A percentile compares a stretch with the other conserved stretches of the same genome.
phyloP scores from a whole-genome alignment of 208 protist species.

The Polymyxa betae region DNA sequence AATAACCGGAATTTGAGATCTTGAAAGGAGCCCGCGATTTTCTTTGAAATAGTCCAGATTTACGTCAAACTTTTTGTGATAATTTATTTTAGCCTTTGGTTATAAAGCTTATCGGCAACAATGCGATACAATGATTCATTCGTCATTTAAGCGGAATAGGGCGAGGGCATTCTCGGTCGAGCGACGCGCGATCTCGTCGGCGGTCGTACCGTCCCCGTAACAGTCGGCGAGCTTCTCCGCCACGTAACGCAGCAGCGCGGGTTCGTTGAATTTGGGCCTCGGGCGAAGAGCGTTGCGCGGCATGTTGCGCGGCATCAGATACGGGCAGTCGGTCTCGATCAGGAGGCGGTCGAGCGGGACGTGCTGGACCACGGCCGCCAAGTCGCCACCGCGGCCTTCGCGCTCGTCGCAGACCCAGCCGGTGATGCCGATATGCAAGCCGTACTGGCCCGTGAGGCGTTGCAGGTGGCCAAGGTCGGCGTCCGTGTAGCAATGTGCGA shows the following conservation, averaged over 20 bases:
- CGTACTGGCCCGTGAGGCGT: not conserved
- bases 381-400: not conserved
- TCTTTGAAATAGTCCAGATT: too few relatives aligned
- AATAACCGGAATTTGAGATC: too few relatives aligned
- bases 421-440: slow-evolving; percentile 24
- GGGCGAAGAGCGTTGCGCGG: not conserved
- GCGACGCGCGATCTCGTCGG: slow-evolving; percentile 11
- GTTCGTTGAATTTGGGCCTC: slow-evolving; percentile 13
- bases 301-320: slow-evolving; percentile 21
- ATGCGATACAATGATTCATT: too few relatives aligned
- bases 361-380: not conserved
- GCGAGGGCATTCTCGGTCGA: not conserved
- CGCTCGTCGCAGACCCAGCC: slow-evolving; percentile 50
- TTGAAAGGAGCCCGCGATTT: too few relatives aligned
- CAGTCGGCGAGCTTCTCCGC: not conserved
- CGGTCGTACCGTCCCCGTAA: not conserved
- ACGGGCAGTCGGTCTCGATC: slow-evolving; percentile 40
- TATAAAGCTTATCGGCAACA: too few relatives aligned
- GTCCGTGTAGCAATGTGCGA: slow-evolving; percentile 40
- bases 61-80: too few relatives aligned
- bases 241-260: slow-evolving; percentile 2
- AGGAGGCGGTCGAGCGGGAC: not conserved
- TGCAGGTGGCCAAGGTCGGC: not conserved
- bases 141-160: not conserved
- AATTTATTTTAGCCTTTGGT: too few relatives aligned